Evolutionary conservation across 1,139 yeast genomes (phyloP), one percentile per base, ranked within the genome.

Genomic region (Pichia sp.): DNA sequence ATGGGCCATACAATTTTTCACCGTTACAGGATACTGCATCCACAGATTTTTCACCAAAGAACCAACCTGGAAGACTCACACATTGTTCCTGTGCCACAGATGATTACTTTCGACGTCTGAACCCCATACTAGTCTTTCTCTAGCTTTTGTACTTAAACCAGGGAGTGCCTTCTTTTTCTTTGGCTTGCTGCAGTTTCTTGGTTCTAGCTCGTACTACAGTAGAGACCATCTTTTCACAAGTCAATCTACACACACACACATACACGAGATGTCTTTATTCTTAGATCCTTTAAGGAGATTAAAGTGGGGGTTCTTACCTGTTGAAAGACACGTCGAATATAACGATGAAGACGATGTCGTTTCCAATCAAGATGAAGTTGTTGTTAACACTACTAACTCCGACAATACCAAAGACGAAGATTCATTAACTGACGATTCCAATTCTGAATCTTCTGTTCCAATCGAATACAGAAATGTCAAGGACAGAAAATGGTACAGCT

Each of bases 391-490:
- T 21, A 34, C 6, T 9, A 15, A n/a, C 10, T 9, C 59, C 18
- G 19, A 18, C 11, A 18, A 33, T 33, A 9, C 10, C 7, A 20
- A 35, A 35, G 20, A 35, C 4, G 30, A 12, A 21, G 20, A 12
- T 32, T 32, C 34, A 32, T 32, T 18, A 32, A 32, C 14, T 18
- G 34, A 34, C 18, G 32, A 17, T n/a, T 15, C 8, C 55, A 81
- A 33, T 68, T 85, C 53, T 77, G 85, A 2, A 64, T 79, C 38
- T 83, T 17, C 34, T 15, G 4, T 19, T 31, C 17, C n/a, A 31
- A 79, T 60, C 15, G 85, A 81, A 58, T 79, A 75, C 57, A 68
- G 85, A 56, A 85, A 80, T 61, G 89, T 82, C 58, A 77, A 79
- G 14, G 70, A 74, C 52, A 73, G 86, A 43, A 73, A 72, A 45